Evolutionary conservation across 2,329 filamentous ascomycete genomes (phyloP), one percentile per base, ranked within the genome.

Genomic region (Leptosphaerulina australis): DNA sequence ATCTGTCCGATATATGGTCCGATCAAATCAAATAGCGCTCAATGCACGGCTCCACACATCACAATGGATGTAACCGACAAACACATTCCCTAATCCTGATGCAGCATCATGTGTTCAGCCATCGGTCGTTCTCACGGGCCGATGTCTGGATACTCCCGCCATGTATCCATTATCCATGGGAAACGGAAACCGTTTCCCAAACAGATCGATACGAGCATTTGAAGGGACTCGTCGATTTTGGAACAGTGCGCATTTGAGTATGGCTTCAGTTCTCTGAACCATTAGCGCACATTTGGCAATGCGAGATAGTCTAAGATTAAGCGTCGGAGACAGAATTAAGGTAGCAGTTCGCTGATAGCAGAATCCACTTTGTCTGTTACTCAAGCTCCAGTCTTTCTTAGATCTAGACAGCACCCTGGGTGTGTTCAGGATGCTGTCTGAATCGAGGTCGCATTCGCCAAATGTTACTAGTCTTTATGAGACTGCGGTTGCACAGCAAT

Each of bases 111-210:
- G 48, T 40, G 20, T 31, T n/a, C 28, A 15, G 12, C 21, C n/a
- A 46, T 43, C 48, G 48, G 48, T 20, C 48, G 36, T 51, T 46
- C 21, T 51, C 5, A 31, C 48, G 41, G 48, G 30, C 37, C 41
- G 37, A 51, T 17, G 9, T 28, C 21, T 37, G 36, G 48, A 24
- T 14, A 20, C 35, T 51, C 36, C 41, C 48, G 48, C 20, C 22
- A 10, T 36, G 14, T n/a, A 10, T 41, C 29, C 30, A n/a, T 10
- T n/a, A 10, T 41, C 29, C 30, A n/a, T 10, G 20, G 7, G 12
- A 8, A 10, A 14, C 30, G 41, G 48, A 40, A 21, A 33, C n/a
- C 15, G 21, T 37, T 22, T 37, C 30, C n/a, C 9, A 11, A 20
- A 35, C 18, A 4, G 6, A n/a, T 25, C 5, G 8, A 22, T 36